Conservation (phyloP, 495 filamentous ascomycete genomes). For the Penicilliopsis zonata region DNA sequence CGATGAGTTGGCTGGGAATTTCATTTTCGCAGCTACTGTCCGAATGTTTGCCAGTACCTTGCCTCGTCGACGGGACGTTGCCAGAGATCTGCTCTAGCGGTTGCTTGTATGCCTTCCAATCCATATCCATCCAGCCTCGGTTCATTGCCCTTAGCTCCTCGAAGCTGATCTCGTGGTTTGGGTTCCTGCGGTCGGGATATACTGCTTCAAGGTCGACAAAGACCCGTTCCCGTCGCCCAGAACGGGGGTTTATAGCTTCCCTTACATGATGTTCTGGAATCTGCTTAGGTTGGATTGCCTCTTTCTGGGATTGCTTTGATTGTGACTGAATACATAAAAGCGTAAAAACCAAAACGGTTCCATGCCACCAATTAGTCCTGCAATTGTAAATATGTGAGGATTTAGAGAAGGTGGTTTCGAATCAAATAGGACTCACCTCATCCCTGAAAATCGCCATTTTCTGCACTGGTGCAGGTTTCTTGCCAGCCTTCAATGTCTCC, state of each 20-base stretch:
- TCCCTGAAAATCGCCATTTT: constrained; percentile 95
- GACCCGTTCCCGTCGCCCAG: constrained; percentile 67
- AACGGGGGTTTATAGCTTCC: constrained; percentile 65
- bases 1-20: constrained; percentile 14
- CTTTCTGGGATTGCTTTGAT: constrained; percentile 29
- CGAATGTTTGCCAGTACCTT: constrained; percentile 4
- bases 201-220: constrained; percentile 76
- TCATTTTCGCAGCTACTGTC: constrained; percentile 7
- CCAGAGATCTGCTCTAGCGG: constrained; percentile 29
- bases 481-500: constrained; percentile 78
- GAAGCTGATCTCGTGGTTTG: constrained; percentile 64
- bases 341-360: constrained; percentile 44
- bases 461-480: constrained; percentile 56
- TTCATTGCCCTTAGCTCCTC: constrained; percentile 78
- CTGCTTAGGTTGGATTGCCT: constrained; percentile 19
- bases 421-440: constrained; percentile 55
- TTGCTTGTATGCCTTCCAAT: constrained; percentile 43
- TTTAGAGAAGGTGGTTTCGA: constrained; percentile 23
- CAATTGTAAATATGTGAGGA: constrained; percentile 74
- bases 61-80: constrained; percentile 14
- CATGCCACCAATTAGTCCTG: constrained; percentile 85
- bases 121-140: constrained; percentile 62
- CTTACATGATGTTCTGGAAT: constrained; percentile 45
- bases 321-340: constrained; percentile 50
- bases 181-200: constrained; percentile 63